phyloP scores from a whole-genome alignment of 1,139 yeast genomes.

The Candida labiduridarum region DNA sequence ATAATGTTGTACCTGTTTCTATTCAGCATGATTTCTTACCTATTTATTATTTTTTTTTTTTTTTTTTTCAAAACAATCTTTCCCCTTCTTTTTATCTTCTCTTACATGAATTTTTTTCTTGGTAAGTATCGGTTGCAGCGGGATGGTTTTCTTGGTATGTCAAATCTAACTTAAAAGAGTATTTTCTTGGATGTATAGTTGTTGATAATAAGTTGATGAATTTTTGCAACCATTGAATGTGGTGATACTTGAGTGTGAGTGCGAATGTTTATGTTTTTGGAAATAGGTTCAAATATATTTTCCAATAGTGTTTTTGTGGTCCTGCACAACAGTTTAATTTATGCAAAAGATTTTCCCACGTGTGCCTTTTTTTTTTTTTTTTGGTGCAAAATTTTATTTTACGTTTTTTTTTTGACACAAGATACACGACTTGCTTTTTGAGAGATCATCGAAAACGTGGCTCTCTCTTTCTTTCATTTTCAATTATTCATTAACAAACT shows the following conservation, averaged over 20 bases:
- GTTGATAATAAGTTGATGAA: no score
- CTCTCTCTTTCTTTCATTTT: neutral
- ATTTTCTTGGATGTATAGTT: no score
- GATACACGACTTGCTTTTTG: neutral
- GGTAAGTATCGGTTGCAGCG: conserved; percentile 1
- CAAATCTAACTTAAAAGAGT: neutral
- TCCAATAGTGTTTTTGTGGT: neutral
- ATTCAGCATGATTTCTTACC: neutral
- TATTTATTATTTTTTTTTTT: no score
- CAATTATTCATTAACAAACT: no score
- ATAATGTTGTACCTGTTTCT: neutral
- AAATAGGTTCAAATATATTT: no score
- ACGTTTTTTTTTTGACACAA: neutral
- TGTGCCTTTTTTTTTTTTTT: conserved; percentile 4
- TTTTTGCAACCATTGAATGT: no score
- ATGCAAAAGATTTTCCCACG: conserved; percentile 6
- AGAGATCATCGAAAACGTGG: conserved; percentile 3
- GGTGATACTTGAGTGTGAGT: no score
- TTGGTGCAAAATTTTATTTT: no score
- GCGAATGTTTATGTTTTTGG: no score
- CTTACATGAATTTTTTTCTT: neutral
- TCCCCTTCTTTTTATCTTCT: neutral
- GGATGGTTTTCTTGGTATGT: neutral
- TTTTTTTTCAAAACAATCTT: neutral
- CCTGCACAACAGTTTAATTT: neutral